Evolutionary conservation across 1,139 yeast genomes (phyloP), one percentile per base, ranked within the genome.

Genomic region (Pichia sp.): DNA sequence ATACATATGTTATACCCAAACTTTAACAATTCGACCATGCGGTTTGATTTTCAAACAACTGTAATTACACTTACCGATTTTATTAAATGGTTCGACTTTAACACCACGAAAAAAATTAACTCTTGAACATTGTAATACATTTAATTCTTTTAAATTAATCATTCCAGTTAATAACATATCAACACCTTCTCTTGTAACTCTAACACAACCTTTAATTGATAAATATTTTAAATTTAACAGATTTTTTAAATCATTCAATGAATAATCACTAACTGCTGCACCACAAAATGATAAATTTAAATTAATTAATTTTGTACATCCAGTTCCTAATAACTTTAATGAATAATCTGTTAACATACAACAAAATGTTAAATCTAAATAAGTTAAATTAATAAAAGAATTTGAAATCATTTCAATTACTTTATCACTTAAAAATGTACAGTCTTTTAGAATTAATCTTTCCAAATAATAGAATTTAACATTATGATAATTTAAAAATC

Each of bases 181-280:
- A 24, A 81, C 76, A 6, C 91, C 91, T 9, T 83, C 80, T 52
- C 85, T 66, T 1, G 91, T 82, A 3, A 81, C 88, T 48, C 89
- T 66, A 11, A 80, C 70, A 60, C 93, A 83, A 1, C 91, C 91
- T 35, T 76, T 77, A 22, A 82, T 65, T 3, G 67, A 63, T 42
- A 83, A 63, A 21, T 62, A 59, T 42, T 72, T 70, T 45, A 83
- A 62, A 30, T 65, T 58, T 43, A 74, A 78, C 34, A 79, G 61
- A 21, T 54, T 41, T 1, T 85, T 77, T n/a, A 83, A 68, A 1
- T 81, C 73, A 24, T 76, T 69, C 35, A 82, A 59, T 0, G 86
- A 77, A 19, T 80, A 70, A 54, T 83, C 91, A 54, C 86, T 78
- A 5, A 83, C 87, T 1, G 91, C 89, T 37, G 84, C 74, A 2